Base-by-base conservation (phyloP, 2,329 filamentous ascomycete genomes). In the Calonectria multiphialidica region DNA sequence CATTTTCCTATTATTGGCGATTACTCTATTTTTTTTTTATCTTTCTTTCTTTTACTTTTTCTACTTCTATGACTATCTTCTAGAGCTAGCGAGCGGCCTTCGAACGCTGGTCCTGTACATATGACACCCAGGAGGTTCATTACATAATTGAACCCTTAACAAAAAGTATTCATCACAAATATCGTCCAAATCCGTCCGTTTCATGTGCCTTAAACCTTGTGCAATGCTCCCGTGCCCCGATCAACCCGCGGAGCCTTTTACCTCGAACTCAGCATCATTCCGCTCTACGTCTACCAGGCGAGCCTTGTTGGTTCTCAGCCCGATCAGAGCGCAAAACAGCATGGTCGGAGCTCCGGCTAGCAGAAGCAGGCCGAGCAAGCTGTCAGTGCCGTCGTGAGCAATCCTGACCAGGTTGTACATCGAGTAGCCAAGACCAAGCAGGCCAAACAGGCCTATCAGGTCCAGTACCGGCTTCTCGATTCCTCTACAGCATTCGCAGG, bases 1-100 rank as follows among this genome's bases (percentile, higher is more conserved):
- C 66, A 47, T 30, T 71, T 62, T 61, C 66, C 37, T 44, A 40
- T 35, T 37, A 42, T 63, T 44, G 68, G 68, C 63, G 68, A 64
- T 63, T 55, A 44, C 28, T 30, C 28, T 30, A 5, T 64, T 35
- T 62, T 66, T 50, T 30, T 55, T 55, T 45, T 12, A 70, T 73
- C 63, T 72, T 66, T 44, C 63, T 71, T 50, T 50, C 59, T 73
- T 57, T 72, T 66, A 40, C 63, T 71, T 50, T 50, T 59, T 63
- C 71, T 74, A 49, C 42, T 70, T 65, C 64, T 45, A 70, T 57
- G 49, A 68, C 40, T 72, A 70, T 75, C 73, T 71, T 78, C 50
- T 79, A 75, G 73, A 79, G 76, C 73, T 77, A 70, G 42, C 70
- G 68, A 69, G 74, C 71, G 47, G 72, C 65, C 72, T 72, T 69